Conservation (phyloP, 2,329 filamentous ascomycete genomes). For the Fusarium papillatum region DNA sequence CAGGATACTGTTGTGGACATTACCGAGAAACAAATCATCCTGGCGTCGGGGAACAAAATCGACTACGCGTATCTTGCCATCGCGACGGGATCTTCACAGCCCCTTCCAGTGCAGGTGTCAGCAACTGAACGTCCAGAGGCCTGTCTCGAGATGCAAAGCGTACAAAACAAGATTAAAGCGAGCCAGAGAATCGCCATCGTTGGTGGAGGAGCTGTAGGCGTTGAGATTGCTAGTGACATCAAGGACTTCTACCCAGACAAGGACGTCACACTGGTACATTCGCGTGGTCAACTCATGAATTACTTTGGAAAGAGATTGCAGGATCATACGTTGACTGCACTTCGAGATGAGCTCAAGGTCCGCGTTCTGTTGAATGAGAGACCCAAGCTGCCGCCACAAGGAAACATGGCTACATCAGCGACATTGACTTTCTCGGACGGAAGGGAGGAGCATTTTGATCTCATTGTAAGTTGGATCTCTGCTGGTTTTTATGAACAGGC, state of each 20-base stretch:
- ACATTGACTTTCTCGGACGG: not conserved
- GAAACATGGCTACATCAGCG: not conserved
- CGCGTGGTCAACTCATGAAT: not conserved
- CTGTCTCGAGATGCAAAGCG: not conserved
- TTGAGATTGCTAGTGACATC: conserved; percentile 15
- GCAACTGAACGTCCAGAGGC: not conserved
- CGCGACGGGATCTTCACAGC: conserved; percentile 5
- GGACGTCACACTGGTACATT: conserved; percentile 9
- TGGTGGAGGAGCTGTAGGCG: conserved; percentile 15
- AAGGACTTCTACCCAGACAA: conserved; percentile 8
- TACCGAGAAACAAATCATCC: not conserved
- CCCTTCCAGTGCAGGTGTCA: not conserved
- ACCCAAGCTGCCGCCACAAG: not conserved
- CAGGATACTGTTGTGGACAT: not conserved
- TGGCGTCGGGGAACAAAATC: not conserved
- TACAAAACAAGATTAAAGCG: not conserved
- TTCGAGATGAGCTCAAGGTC: not conserved
- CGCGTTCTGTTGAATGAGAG: conserved; percentile 6
- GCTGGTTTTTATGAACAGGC: too few species aligned
- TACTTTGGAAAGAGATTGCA: not conserved
- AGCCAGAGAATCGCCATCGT: conserved; percentile 9
- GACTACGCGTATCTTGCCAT: conserved; percentile 3
- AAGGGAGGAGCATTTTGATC: not conserved
- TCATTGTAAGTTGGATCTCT: not conserved
- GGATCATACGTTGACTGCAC: not conserved